Conservation (phyloP, 176 grass and related monocot species). For the Areca catechu region DNA sequence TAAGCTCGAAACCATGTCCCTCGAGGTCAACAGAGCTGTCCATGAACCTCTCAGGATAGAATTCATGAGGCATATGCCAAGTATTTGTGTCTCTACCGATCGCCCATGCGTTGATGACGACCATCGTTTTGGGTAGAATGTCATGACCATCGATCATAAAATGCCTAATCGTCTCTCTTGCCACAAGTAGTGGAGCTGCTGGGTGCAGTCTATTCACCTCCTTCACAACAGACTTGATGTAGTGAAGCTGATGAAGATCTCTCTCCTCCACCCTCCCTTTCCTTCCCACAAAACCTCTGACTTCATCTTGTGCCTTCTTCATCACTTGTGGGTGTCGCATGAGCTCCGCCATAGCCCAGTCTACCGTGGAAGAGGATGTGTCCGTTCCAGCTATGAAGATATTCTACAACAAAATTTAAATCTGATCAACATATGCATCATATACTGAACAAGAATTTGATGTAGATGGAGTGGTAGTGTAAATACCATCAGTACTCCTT, state of each 20-base stretch:
- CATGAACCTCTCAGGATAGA: constrained; percentile 27
- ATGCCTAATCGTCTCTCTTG: constrained; percentile 15
- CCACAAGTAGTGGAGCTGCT: constrained; percentile 18
- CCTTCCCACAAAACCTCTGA: constrained; percentile 1
- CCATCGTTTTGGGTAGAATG: constrained; percentile 12
- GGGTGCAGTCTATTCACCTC: constrained; percentile 34
- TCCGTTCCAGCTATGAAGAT: constrained; percentile 28
- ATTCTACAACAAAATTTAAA: constrained; percentile 2
- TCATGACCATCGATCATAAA: constrained; percentile 23
- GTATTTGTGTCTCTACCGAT: constrained; percentile 25
- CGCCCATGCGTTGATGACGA: constrained; percentile 30
- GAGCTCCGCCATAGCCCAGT: constrained; percentile 30
- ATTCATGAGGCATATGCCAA: constrained; percentile 19
- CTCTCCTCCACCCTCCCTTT: constrained; percentile 9
- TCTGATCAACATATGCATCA: no score
- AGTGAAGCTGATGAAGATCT: constrained; percentile 19
- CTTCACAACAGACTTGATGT: constrained; percentile 36
- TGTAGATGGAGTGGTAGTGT: background rate
- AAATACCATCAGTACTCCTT: constrained; percentile 12
- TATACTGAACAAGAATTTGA: no score
- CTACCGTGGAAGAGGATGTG: constrained; percentile 11
- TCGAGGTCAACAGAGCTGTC: constrained; percentile 13
- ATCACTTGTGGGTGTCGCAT: constrained; percentile 7
- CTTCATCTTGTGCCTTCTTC: constrained; percentile 26
- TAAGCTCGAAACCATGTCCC: constrained; percentile 13